These are phyloP conservation scores for Discostella pseudostelligera DNA, from an alignment of 108 stramenopile genomes.

Conservation along the genomic window DNA sequence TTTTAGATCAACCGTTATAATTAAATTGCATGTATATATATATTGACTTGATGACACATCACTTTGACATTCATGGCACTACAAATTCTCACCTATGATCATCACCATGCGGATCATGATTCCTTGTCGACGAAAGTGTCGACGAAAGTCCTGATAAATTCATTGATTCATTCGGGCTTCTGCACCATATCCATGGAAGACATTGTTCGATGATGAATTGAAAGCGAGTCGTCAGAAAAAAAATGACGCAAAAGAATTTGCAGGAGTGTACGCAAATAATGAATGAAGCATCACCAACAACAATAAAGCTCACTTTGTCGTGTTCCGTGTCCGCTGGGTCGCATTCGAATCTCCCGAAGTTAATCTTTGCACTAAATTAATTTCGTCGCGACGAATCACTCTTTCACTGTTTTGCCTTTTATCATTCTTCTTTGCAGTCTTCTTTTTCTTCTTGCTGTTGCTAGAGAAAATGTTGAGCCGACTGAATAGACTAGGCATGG, in stretches of 20 bases:
- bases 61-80: too few species aligned
- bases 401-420: background rate
- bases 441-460: background rate
- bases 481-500: background rate
- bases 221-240: too few species aligned
- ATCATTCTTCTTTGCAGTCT: background rate
- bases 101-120: background rate
- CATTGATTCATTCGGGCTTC: background rate
- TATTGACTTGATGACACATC: too few species aligned
- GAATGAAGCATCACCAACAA: too few species aligned
- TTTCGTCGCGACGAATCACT: background rate
- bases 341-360: constrained; percentile 1
- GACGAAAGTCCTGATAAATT: constrained; percentile 2
- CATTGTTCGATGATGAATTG: too few species aligned
- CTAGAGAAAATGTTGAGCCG: constrained; percentile 4
- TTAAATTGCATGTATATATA: background rate
- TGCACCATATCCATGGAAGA: too few species aligned
- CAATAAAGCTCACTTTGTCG: too few species aligned
- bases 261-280: too few species aligned
- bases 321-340: background rate
- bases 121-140: background rate
- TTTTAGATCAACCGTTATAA: background rate
- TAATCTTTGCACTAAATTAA: background rate
- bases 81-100: constrained; percentile 8
- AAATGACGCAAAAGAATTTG: too few species aligned